phyloP scores from a whole-genome alignment of 2,329 filamentous ascomycete species.

The Cadophora luteo-olivacea region DNA sequence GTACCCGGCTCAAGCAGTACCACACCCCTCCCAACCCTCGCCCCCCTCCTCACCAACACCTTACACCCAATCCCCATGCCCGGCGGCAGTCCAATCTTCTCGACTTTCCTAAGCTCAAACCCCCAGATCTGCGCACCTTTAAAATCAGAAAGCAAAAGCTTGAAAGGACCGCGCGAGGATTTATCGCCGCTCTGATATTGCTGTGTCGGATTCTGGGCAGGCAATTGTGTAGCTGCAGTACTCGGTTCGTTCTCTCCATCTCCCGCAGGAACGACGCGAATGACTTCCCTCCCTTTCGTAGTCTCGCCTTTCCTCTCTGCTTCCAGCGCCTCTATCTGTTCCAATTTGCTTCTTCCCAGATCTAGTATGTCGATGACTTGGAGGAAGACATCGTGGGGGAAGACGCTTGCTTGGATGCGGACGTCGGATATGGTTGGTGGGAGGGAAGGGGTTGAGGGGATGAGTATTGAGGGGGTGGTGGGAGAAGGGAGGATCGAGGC shows the following conservation, averaged over 20 bases:
- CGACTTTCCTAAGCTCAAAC: constrained; percentile 72
- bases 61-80: constrained; percentile 82
- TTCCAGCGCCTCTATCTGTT: constrained; percentile 84
- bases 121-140: constrained; percentile 72
- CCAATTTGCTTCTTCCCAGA: constrained; percentile 79
- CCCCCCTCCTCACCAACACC: constrained; percentile 72
- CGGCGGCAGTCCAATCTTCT: constrained; percentile 62
- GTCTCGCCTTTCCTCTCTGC: constrained; percentile 74
- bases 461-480: constrained; percentile 49
- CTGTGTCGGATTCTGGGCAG: constrained; percentile 15
- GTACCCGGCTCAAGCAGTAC: constrained; percentile 76
- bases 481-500: constrained; percentile 66
- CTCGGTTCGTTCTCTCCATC: constrained; percentile 41
- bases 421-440: constrained; percentile 64
- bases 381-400: constrained; percentile 71
- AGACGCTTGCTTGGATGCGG: constrained; percentile 57
- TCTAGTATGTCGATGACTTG: constrained; percentile 91
- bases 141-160: constrained; percentile 82
- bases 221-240: constrained; percentile 39
- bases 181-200: not conserved
- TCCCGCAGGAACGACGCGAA: constrained; percentile 66
- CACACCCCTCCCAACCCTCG: constrained; percentile 74
- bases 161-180: constrained; percentile 64
- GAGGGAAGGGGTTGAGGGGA: constrained; percentile 55
- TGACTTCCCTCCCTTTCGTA: constrained; percentile 79